phyloP scores from a whole-genome alignment of 2,329 filamentous ascomycete genomes.

The Parafenestella ontariensis region DNA sequence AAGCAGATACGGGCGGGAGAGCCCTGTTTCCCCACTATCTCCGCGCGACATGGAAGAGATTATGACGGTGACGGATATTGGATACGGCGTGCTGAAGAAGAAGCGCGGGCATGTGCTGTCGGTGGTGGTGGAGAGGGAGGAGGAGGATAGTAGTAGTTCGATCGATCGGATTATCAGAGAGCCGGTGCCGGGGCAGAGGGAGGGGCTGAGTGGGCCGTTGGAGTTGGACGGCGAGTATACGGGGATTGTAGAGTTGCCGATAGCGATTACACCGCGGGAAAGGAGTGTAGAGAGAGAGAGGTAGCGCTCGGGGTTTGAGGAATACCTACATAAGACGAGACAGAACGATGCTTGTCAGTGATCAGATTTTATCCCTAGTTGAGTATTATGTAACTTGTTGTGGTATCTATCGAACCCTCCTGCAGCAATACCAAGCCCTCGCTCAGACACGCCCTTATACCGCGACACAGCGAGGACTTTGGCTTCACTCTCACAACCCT shows the following conservation, averaged over 20 bases:
- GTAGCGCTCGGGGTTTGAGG: too few species aligned
- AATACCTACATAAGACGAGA: not conserved
- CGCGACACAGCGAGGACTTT: too few species aligned
- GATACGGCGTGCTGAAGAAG: conserved; percentile 21
- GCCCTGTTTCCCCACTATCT: conserved; percentile 18
- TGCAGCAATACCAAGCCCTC: too few species aligned
- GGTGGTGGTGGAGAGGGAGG: conserved; percentile 31
- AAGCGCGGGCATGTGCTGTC: conserved; percentile 28
- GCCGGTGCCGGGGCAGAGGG: conserved; percentile 36
- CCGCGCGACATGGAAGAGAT: conserved; percentile 6
- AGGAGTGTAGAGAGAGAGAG: conserved; percentile 18
- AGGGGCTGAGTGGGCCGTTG: conserved; percentile 31
- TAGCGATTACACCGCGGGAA: conserved; percentile 27
- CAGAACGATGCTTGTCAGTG: too few species aligned
- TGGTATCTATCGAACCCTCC: too few species aligned
- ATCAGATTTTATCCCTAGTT: too few species aligned
- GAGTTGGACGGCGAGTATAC: conserved; percentile 30
- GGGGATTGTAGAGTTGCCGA: conserved; percentile 28
- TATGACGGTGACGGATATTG: conserved; percentile 7
- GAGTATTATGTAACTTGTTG: too few species aligned
- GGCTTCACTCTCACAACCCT: too few species aligned
- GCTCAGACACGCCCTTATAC: too few species aligned
- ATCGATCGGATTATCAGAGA: conserved; percentile 14
- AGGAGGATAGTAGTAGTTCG: conserved; percentile 21
- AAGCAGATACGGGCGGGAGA: conserved; percentile 1